Conservation (phyloP, 2,329 filamentous ascomycete genomes). For the Fusarium sp. region DNA sequence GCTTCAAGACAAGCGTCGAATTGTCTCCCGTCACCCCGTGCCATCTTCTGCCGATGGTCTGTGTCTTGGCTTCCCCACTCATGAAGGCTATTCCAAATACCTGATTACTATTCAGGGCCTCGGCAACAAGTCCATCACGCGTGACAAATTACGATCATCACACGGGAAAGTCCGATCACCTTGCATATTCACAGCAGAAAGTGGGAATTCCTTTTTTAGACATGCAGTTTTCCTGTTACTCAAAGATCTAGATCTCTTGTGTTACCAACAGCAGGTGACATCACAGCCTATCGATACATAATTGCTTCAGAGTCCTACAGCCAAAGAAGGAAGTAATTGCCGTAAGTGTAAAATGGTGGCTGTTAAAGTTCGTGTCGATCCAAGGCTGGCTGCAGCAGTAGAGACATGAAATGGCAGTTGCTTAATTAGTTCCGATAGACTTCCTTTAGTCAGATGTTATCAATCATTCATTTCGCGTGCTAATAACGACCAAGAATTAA, state of each 20-base stretch:
- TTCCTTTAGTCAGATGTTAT: neutral
- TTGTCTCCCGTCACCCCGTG: neutral
- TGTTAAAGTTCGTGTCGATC: neutral
- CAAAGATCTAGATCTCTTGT: neutral
- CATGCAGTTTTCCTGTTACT: neutral
- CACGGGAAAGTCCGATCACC: neutral
- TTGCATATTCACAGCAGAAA: neutral
- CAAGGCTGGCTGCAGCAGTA: neutral
- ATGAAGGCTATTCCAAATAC: neutral
- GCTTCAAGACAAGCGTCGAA: neutral
- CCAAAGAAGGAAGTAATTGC: neutral
- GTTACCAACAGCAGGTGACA: neutral
- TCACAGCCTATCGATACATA: neutral
- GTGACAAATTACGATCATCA: neutral
- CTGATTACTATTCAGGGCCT: neutral
- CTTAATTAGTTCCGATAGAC: neutral
- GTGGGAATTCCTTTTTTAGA: neutral
- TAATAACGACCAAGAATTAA: neutral
- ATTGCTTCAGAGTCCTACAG: neutral
- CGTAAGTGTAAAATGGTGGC: conserved; percentile 1
- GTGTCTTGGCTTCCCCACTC: neutral
- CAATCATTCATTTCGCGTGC: neutral
- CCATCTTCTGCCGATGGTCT: neutral
- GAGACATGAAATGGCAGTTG: neutral
- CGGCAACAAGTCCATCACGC: neutral